A percentile compares a stretch with the other conserved stretches of the same genome.
Evolutionary conservation across 371 early-diverging fungal genomes (phyloP).

Genomic region (Mortierella polycephala): DNA sequence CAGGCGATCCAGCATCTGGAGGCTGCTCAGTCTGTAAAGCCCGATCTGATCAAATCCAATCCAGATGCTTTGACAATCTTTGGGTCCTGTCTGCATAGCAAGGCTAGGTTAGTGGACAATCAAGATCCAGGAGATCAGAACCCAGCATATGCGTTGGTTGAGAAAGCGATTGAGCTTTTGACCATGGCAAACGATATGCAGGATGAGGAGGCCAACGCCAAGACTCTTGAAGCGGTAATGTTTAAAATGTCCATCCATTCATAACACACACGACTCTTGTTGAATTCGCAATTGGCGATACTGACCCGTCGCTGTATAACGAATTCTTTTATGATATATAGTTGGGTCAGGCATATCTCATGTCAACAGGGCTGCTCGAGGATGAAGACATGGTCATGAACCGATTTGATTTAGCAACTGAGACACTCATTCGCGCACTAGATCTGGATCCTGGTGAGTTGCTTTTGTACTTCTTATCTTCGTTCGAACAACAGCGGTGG

Average conservation of each 20-base stretch:
- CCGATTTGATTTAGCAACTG: slow-evolving; percentile 48
- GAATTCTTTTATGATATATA: slow-evolving; percentile 4
- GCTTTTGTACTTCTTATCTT: neutral
- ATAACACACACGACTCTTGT: neutral
- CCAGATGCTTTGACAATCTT: slow-evolving; percentile 36
- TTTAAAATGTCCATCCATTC: neutral
- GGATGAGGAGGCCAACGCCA: slow-evolving; percentile 25
- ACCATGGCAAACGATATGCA: slow-evolving; percentile 42
- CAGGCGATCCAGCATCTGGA: slow-evolving; percentile 36
- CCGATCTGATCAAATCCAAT: slow-evolving; percentile 25
- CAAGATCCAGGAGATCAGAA: slow-evolving; percentile 18
- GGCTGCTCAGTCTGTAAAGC: slow-evolving; percentile 14
- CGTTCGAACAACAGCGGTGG: neutral
- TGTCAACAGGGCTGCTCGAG: slow-evolving; percentile 47
- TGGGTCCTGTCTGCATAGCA: slow-evolving; percentile 41
- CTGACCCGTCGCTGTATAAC: neutral
- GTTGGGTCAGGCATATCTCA: slow-evolving; percentile 55
- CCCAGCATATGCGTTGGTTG: slow-evolving; percentile 19
- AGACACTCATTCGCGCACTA: slow-evolving; percentile 42
- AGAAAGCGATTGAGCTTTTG: slow-evolving; percentile 40
- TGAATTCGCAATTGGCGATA: neutral
- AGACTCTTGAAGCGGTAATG: slow-evolving; percentile 46
- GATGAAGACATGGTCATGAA: slow-evolving; percentile 54
- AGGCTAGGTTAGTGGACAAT: slow-evolving; percentile 32
- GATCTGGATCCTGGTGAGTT: slow-evolving; percentile 47